A percentile compares a stretch with the other conserved stretches of the same genome.
These are phyloP conservation scores for Xanthoparmelia taractica DNA, from an alignment of 495 filamentous ascomycete species.

Conservation along the genomic window DNA sequence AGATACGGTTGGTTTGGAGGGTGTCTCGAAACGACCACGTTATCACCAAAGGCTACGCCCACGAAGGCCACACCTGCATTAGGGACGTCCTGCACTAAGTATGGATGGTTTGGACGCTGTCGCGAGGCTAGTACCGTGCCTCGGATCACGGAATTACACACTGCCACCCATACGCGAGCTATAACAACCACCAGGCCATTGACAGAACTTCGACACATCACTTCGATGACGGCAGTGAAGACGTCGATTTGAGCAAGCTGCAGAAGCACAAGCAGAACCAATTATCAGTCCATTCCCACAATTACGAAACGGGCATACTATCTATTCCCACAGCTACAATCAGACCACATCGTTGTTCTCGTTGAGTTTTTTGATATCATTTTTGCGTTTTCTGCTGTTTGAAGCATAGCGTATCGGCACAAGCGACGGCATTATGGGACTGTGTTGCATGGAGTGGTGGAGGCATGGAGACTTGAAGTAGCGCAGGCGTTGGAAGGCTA, in stretches of 20 bases:
- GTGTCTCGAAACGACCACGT: constrained; percentile 23
- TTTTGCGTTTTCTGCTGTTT: background rate
- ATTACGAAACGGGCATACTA: background rate
- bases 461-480: background rate
- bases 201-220: constrained; percentile 5
- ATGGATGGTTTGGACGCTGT: constrained; percentile 53
- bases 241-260: constrained; percentile 6
- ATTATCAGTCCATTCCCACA: background rate
- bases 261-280: background rate
- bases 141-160: background rate
- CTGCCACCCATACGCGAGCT: constrained; percentile 1
- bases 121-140: constrained; percentile 19
- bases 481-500: background rate
- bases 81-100: constrained; percentile 76
- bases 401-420: background rate
- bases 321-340: background rate
- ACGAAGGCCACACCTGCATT: background rate
- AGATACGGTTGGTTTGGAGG: constrained; percentile 63
- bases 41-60: constrained; percentile 13
- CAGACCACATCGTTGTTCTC: background rate
- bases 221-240: background rate
- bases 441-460: background rate
- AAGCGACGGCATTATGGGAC: background rate
- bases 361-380: background rate
- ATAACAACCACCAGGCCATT: constrained; percentile 19